Evolutionary conservation across 768 basidiomycete species (phyloP), one percentile per base, ranked within the genome.

Genomic region (Tricholomella constricta): DNA sequence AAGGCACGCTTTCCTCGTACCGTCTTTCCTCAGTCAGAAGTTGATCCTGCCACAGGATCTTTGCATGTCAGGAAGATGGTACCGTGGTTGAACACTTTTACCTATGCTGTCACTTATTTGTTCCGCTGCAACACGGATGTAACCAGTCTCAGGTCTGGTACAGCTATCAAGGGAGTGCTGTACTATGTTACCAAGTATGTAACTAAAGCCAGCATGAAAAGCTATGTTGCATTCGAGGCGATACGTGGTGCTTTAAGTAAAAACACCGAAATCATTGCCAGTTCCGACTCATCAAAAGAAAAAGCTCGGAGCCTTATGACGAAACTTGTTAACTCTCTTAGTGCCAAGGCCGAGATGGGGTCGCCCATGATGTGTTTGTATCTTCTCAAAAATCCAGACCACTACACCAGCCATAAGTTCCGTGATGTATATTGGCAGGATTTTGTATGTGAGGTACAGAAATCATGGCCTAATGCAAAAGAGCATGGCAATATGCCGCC

Each of bases 121-220:
- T n/a, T n/a, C n/a, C n/a, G n/a, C n/a, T n/a, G n/a, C n/a, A n/a
- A n/a, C n/a, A n/a, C n/a, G n/a, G n/a, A n/a, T n/a, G n/a, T n/a
- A n/a, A n/a, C n/a, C n/a, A n/a, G n/a, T n/a, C n/a, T n/a, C n/a
- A n/a, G n/a, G n/a, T n/a, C n/a, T n/a, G n/a, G n/a, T n/a, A n/a
- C n/a, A n/a, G n/a, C n/a, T n/a, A n/a, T n/a, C 1, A 74, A 76
- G 47, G 66, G 72, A n/a, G 62, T 74, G 2, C 49, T 76, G 0
- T 59, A 65, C 17, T 77, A 77, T 61, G 64, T 76, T 0, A 65
- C 75, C 4, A 73, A 79, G 14, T 78, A 79, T 58, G 66, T 78
- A 2, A 76, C 73, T 0, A 79, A 79, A 53, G 35, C 62, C 0
- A 38, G 59, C 0, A 52, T 79, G 2, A 78, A 76, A 36, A 75